Conservation (phyloP, 345 rosid genomes). For the Salix brachista region DNA sequence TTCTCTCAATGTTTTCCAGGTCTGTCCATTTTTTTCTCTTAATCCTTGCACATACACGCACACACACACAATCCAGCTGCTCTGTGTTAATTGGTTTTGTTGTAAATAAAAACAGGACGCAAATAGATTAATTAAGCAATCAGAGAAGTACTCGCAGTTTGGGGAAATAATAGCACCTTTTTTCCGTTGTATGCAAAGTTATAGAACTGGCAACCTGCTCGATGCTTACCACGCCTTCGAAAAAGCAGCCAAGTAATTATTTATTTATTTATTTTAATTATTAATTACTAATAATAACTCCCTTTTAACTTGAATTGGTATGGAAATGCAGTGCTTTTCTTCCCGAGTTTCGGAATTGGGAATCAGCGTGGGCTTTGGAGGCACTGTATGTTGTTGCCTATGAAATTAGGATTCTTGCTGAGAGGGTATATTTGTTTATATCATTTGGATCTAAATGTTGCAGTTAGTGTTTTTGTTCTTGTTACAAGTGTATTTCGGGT, state of each 20-base stretch:
- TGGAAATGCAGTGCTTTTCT: conserved; percentile 60
- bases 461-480: neutral
- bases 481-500: neutral
- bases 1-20: conserved; percentile 50
- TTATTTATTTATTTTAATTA: neutral
- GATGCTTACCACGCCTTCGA: conserved; percentile 78
- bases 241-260: conserved; percentile 67
- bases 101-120: conserved; percentile 54
- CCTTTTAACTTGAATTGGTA: neutral
- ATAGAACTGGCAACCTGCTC: conserved; percentile 57
- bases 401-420: conserved; percentile 92
- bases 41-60: neutral
- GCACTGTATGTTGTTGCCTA: conserved; percentile 78
- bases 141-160: conserved; percentile 63
- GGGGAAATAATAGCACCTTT: conserved; percentile 61
- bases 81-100: neutral
- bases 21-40: neutral
- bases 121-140: conserved; percentile 65
- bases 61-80: neutral
- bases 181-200: conserved; percentile 76
- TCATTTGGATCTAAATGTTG: neutral
- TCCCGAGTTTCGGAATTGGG: conserved; percentile 99
- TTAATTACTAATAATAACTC: neutral
- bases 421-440: conserved; percentile 49
- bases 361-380: conserved; percentile 92